Evolutionary conservation across 352 stramenopile genomes (phyloP).

Genomic region (Pelagophyceae sp.): DNA sequence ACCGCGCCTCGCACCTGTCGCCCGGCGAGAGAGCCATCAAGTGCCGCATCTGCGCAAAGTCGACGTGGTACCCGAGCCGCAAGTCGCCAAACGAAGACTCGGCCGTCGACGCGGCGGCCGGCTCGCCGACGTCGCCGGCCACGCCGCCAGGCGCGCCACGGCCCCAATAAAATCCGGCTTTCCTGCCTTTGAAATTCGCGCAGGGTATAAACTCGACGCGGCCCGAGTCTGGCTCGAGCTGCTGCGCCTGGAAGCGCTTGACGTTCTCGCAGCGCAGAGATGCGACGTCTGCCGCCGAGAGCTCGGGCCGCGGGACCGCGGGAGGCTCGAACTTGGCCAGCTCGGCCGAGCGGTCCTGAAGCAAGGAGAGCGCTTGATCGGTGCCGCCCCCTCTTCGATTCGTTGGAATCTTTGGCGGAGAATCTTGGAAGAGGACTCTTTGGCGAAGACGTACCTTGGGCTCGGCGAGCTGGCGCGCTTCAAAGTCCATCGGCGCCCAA

Average conservation of each 20-base stretch:
- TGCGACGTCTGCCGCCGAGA: background rate
- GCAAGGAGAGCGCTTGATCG: background rate
- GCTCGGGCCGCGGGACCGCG: background rate
- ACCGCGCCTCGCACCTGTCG: conserved; percentile 16
- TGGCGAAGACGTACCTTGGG: background rate
- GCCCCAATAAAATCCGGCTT: background rate
- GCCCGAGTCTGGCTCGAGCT: background rate
- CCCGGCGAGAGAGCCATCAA: background rate
- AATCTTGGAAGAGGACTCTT: too few relatives aligned
- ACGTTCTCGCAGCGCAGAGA: background rate
- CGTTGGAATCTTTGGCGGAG: too few relatives aligned
- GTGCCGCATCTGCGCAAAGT: conserved; percentile 9
- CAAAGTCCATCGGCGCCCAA: conserved; percentile 18
- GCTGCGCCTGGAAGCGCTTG: background rate
- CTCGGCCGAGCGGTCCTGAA: background rate
- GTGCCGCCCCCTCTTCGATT: background rate
- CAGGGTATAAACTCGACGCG: background rate
- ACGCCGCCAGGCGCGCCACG: background rate
- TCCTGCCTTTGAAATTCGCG: background rate
- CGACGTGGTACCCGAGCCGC: background rate
- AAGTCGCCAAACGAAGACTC: background rate
- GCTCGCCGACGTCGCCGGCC: background rate
- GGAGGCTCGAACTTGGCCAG: conserved; percentile 12
- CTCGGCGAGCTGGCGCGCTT: background rate
- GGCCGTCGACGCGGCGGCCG: too few relatives aligned